These are phyloP conservation scores for Fagus crenata DNA, from an alignment of 306 rosid species.

Conservation along the genomic window DNA sequence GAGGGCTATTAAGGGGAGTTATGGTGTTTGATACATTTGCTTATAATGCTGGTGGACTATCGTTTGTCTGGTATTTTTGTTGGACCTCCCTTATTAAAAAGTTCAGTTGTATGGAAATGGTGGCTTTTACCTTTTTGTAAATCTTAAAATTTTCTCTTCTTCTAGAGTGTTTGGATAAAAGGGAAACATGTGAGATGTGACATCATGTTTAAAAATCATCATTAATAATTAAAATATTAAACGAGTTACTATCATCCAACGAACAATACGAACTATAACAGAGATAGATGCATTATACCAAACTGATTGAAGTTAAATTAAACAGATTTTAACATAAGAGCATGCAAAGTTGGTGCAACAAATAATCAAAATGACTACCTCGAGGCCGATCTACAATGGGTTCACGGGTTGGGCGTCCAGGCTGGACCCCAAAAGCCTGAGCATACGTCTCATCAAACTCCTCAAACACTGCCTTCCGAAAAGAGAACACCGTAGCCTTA, in stretches of 20 bases:
- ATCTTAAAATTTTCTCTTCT: too few relatives aligned
- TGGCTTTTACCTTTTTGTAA: too few relatives aligned
- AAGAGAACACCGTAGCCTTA: slow-evolving; percentile 59
- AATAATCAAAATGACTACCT: slow-evolving; percentile 37
- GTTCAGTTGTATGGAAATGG: too few relatives aligned
- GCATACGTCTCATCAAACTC: slow-evolving; percentile 95
- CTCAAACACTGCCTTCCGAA: slow-evolving; percentile 72
- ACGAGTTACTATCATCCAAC: not conserved
- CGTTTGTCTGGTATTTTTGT: too few relatives aligned
- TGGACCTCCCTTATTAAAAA: too few relatives aligned
- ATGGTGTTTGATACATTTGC: too few relatives aligned
- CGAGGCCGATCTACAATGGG: slow-evolving; percentile 47
- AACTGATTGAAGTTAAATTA: not conserved
- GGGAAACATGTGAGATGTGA: too few relatives aligned
- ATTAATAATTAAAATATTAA: not conserved
- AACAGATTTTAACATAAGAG: not conserved
- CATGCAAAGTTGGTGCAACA: not conserved
- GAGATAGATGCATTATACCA: not conserved
- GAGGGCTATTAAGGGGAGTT: too few relatives aligned
- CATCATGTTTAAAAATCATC: too few relatives aligned
- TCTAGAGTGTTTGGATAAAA: too few relatives aligned
- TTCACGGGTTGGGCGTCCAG: slow-evolving; percentile 46
- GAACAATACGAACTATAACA: not conserved
- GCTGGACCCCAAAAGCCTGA: slow-evolving; percentile 79
- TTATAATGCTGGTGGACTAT: too few relatives aligned